Conservation (phyloP, 1,284 basidiomycete species). For the Bothia castanella region DNA sequence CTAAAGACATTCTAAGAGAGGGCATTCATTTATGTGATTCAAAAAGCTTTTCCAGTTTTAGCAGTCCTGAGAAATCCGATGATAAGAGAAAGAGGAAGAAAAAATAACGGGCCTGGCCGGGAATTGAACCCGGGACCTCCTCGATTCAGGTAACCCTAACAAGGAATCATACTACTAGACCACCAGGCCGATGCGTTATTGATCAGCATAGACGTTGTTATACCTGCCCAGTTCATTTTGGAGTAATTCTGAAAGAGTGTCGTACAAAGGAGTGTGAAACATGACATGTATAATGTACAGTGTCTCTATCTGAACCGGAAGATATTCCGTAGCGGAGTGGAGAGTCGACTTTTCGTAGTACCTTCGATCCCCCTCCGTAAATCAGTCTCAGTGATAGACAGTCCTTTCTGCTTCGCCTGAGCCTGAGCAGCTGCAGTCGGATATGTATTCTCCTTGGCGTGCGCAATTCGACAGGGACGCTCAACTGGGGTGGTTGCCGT, state of each 20-base stretch:
- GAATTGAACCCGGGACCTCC: slow-evolving; percentile 86
- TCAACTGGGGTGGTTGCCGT: slow-evolving; percentile 3
- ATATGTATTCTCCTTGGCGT: slow-evolving; percentile 17
- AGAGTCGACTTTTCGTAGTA: slow-evolving; percentile 40
- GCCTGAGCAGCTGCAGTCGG: neutral
- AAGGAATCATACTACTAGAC: slow-evolving; percentile 56
- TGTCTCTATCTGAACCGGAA: slow-evolving; percentile 43
- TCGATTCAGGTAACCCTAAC: slow-evolving; percentile 48
- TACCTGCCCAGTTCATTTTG: too few relatives aligned
- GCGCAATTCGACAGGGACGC: slow-evolving; percentile 18
- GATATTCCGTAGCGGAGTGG: slow-evolving; percentile 45
- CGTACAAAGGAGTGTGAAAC: slow-evolving; percentile 13
- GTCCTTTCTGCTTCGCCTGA: slow-evolving; percentile 20
- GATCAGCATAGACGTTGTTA: too few relatives aligned
- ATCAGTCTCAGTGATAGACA: slow-evolving; percentile 20
- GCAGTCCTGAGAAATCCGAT: neutral
- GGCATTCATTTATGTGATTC: too few relatives aligned
- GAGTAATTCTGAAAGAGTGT: slow-evolving; percentile 13
- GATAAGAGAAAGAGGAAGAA: slow-evolving; percentile 3
- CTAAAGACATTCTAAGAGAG: too few relatives aligned
- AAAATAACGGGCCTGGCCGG: slow-evolving; percentile 67
- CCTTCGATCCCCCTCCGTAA: slow-evolving; percentile 29
- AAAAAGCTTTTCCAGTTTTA: too few relatives aligned
- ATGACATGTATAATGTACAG: neutral
- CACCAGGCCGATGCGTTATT: slow-evolving; percentile 42